These are phyloP conservation scores for Pseudomonodictys pantanalensis DNA, from an alignment of 495 filamentous ascomycete species.

Conservation along the genomic window DNA sequence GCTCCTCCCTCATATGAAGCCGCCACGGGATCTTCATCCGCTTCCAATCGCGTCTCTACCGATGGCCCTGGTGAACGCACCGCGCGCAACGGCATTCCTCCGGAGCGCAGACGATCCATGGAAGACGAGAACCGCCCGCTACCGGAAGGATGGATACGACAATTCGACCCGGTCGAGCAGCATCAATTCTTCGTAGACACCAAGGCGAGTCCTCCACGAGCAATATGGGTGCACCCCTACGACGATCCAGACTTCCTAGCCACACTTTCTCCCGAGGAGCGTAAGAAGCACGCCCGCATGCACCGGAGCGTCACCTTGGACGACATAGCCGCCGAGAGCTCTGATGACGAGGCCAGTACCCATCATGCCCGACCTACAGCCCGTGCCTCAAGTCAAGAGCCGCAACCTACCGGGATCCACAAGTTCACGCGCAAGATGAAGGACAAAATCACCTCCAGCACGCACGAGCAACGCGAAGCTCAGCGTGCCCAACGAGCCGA, in stretches of 20 bases:
- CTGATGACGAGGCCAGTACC: slow-evolving; percentile 42
- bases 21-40: slow-evolving; percentile 21
- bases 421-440: slow-evolving; percentile 49
- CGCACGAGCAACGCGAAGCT: slow-evolving; percentile 47
- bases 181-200: slow-evolving; percentile 57
- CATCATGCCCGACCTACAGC: too few species aligned
- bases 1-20: slow-evolving; percentile 40
- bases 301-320: slow-evolving; percentile 39
- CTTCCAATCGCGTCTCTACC: slow-evolving; percentile 11
- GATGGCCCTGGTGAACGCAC: slow-evolving; percentile 3
- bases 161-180: slow-evolving; percentile 44
- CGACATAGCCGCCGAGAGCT: slow-evolving; percentile 46
- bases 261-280: slow-evolving; percentile 41
- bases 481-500: slow-evolving; percentile 42
- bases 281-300: slow-evolving; percentile 40
- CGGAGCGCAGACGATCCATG: slow-evolving; percentile 46
- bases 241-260: slow-evolving; percentile 49
- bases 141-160: slow-evolving; percentile 47
- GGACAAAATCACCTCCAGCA: slow-evolving; percentile 47
- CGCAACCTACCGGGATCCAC: slow-evolving; percentile 29
- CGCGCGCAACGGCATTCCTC: slow-evolving; percentile 45
- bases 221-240: slow-evolving; percentile 53
- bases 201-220: slow-evolving; percentile 45
- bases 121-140: slow-evolving; percentile 50
- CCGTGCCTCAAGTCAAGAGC: slow-evolving; percentile 1